Base-by-base conservation (phyloP, 2,329 filamentous ascomycete species). In the Coniochaeta sp. region DNA sequence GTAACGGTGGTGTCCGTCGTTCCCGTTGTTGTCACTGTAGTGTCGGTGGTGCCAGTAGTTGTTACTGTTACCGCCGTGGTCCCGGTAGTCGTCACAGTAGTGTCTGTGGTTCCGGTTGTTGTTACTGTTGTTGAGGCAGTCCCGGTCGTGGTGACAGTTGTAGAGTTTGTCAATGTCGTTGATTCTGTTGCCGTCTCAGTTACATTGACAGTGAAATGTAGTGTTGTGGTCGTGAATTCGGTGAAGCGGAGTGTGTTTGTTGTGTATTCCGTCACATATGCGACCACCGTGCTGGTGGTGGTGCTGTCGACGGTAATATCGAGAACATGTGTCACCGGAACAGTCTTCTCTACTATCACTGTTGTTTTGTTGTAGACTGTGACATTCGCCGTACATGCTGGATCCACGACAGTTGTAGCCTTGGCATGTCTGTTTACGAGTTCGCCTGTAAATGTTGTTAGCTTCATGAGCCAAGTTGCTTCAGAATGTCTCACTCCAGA, bases 1-100 rank as follows among this genome's bases (percentile, higher is more conserved):
- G 52, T 58, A 16, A 56, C 56, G 14, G 55, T 63, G 8, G 52
- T 51, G 6, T 48, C 48, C 48, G 49, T 33, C 20, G 55, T 58
- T 24, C 53, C 54, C 8, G 16, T 55, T 6, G 32, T 51, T 4
- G 51, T 57, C 32, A 53, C 49, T 27, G 53, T 59, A 3, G 54
- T 48, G 14, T 55, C 53, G 10, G 55, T 42, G 32, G 35, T 57
- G 30, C 31, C 28, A 52, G 16, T 56, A 1, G 53, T 53, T 24
- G 54, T 35, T 12, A 52, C 54, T 3, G 54, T 59, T 1, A 46
- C 51, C 9, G 49, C 31, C n/a, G 48, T 53, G 2, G 53, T 57
- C n/a, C 54, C 51, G 3, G 57, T 56, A 7, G 51, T 55, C 1
- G 52, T 58, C 22, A 56, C 56, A 13, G 56, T 63, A 7, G 53